Conservation (phyloP, 176 grass and related monocot genomes). For the Rhynchospora pubera region DNA sequence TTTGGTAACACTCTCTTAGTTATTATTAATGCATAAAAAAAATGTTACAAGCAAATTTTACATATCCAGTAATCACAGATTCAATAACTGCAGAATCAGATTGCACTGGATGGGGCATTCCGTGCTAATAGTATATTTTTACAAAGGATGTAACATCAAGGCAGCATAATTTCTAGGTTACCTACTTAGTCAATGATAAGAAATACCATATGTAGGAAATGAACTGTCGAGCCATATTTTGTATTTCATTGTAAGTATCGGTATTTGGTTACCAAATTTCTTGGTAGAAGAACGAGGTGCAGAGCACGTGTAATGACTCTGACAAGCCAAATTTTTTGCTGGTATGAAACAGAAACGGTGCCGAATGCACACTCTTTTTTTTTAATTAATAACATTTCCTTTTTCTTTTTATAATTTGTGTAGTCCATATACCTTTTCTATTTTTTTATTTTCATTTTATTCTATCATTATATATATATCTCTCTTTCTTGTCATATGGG, state of each 20-base stretch:
- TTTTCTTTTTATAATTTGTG: background rate
- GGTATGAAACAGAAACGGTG: background rate
- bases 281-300: slow-evolving; percentile 1
- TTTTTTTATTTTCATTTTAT: background rate
- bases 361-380: background rate
- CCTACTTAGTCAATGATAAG: slow-evolving; percentile 1
- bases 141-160: background rate
- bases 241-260: background rate
- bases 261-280: slow-evolving; percentile 14
- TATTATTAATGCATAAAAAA: background rate
- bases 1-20: background rate
- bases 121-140: background rate
- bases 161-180: background rate
- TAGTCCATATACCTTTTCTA: background rate
- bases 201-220: background rate
- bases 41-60: background rate
- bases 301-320: background rate
- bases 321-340: background rate
- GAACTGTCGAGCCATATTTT: background rate
- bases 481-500: background rate
- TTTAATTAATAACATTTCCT: background rate
- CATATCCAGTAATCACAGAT: background rate
- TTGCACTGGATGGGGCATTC: background rate
- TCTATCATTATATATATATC: background rate
- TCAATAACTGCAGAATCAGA: background rate